A percentile compares a stretch with the other conserved stretches of the same genome.
Evolutionary conservation across 441 rosid species (phyloP).

Genomic region (Euphorbia schlechtendalii): DNA sequence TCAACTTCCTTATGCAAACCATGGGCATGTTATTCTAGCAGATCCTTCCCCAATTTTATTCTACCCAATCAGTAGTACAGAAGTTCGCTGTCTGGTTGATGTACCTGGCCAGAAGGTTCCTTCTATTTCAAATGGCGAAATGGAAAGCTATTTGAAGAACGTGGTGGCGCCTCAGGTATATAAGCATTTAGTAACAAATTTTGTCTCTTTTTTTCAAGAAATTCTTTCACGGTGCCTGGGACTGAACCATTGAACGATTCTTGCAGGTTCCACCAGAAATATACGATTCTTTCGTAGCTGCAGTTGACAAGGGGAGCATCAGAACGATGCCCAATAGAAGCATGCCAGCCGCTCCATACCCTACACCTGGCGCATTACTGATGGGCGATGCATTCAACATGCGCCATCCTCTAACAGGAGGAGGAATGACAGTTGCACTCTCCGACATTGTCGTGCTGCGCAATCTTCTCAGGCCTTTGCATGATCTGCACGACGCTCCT

Average conservation of each 20-base stretch:
- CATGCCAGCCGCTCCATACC: constrained; percentile 84
- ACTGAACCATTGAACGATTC: too few relatives aligned
- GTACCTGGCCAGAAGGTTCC: constrained; percentile 61
- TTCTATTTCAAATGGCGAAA: constrained; percentile 69
- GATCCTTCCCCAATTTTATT: constrained; percentile 70
- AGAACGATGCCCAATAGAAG: constrained; percentile 89
- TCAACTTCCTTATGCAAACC: constrained; percentile 57
- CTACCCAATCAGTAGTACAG: constrained; percentile 65
- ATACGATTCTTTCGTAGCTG: constrained; percentile 55
- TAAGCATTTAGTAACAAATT: too few relatives aligned
- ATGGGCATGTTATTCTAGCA: constrained; percentile 59
- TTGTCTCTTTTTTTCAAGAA: neutral
- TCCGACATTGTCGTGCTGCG: constrained; percentile 76
- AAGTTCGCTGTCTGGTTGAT: constrained; percentile 69
- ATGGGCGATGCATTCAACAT: constrained; percentile 97
- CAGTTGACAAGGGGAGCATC: constrained; percentile 63
- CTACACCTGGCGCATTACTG: constrained; percentile 77
- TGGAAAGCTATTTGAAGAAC: constrained; percentile 58
- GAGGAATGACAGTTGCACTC: constrained; percentile 90
- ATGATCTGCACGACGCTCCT: constrained; percentile 51
- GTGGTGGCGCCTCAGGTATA: constrained; percentile 57
- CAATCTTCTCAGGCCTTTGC: constrained; percentile 61
- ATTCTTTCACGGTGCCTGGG: too few relatives aligned
- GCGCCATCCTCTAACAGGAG: constrained; percentile 95
- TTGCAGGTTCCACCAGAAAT: constrained; percentile 75